phyloP scores from a whole-genome alignment of 306 rosid genomes.

The Arachis stenosperma region DNA sequence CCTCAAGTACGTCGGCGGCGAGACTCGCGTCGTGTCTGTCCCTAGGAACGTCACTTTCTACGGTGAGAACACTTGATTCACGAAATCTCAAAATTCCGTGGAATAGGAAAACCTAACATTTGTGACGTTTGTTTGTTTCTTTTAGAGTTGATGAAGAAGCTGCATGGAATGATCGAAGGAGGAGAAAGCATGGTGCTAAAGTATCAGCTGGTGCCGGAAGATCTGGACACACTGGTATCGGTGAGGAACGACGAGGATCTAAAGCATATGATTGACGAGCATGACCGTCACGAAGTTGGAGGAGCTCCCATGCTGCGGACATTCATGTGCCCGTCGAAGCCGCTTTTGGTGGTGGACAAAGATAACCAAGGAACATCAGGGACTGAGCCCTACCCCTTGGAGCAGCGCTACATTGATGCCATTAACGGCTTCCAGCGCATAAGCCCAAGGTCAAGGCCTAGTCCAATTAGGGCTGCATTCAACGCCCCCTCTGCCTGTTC shows the following conservation, averaged over 20 bases:
- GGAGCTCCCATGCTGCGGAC: conserved; percentile 61
- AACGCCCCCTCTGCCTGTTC: conserved; percentile 57
- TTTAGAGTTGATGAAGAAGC: conserved; percentile 71
- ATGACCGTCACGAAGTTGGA: conserved; percentile 52
- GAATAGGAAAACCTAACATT: no score
- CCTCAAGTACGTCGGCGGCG: conserved; percentile 89
- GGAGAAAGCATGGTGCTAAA: conserved; percentile 58
- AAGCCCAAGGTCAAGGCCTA: conserved; percentile 10
- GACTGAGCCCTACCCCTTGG: conserved; percentile 46
- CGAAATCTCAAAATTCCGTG: no score
- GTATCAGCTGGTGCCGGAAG: conserved; percentile 68
- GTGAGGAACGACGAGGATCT: conserved; percentile 70
- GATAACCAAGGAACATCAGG: conserved; percentile 40
- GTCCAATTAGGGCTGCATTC: conserved; percentile 7
- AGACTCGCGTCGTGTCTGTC: conserved; percentile 73
- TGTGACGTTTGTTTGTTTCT: no score
- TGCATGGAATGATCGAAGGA: conserved; percentile 51
- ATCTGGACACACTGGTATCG: conserved; percentile 68
- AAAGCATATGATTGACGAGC: conserved; percentile 77
- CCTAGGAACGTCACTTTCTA: conserved; percentile 57
- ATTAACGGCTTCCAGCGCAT: conserved; percentile 62
- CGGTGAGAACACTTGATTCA: conserved; percentile 41
- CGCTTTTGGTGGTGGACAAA: conserved; percentile 12
- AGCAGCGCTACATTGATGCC: conserved; percentile 82
- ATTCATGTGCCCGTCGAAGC: conserved; percentile 61